These are phyloP conservation scores for Tilletia caries DNA, from an alignment of 1,284 basidiomycete species.

Conservation along the genomic window DNA sequence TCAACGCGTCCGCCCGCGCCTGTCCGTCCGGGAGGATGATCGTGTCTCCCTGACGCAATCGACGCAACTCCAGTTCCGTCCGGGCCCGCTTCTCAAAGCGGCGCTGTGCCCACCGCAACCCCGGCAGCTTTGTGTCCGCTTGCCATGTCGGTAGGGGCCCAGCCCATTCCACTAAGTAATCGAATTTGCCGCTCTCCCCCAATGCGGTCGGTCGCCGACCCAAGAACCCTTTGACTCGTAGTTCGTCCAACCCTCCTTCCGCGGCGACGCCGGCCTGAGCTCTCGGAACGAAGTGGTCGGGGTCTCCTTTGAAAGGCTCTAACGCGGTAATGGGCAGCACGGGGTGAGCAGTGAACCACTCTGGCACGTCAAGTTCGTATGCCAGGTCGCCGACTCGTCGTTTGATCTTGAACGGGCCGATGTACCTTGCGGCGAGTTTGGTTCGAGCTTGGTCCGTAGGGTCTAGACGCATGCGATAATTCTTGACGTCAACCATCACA, in stretches of 20 bases:
- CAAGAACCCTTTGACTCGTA: background rate
- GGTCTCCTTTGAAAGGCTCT: background rate
- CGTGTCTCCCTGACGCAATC: background rate
- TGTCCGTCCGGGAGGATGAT: background rate
- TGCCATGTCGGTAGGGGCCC: background rate
- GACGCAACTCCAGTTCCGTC: background rate
- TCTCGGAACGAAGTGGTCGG: background rate
- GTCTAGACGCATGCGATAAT: background rate
- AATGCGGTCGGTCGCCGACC: background rate
- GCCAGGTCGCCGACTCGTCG: background rate
- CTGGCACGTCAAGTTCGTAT: background rate
- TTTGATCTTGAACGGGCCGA: slow-evolving; percentile 11
- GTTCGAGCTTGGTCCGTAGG: background rate
- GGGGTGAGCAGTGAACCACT: background rate
- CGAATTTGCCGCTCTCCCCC: background rate
- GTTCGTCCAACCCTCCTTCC: background rate
- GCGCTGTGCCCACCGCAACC: background rate
- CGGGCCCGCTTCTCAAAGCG: background rate
- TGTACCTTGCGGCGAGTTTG: background rate
- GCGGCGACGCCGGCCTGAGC: background rate
- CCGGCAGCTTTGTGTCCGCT: background rate
- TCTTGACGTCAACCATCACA: background rate
- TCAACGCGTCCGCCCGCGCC: background rate
- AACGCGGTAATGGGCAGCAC: background rate
- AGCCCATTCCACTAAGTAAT: background rate